Evolutionary conservation across 2,329 filamentous ascomycete genomes (phyloP).

Genomic region (Basipetospora sp.): DNA sequence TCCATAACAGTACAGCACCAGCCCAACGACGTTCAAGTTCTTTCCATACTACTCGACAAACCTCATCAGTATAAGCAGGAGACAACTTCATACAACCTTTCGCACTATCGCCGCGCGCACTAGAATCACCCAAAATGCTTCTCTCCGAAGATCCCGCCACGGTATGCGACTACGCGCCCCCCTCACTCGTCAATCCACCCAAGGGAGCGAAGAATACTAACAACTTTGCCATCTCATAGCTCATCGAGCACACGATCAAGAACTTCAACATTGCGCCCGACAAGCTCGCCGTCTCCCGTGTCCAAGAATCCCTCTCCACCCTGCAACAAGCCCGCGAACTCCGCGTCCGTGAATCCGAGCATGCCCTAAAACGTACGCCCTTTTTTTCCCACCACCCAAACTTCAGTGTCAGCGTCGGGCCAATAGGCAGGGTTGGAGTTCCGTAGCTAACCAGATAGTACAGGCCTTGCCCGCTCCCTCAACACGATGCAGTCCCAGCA

Average conservation of each 20-base stretch:
- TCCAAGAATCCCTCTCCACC: conserved; percentile 67
- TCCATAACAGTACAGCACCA: too few species aligned
- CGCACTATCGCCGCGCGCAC: too few species aligned
- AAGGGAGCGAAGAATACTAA: not conserved
- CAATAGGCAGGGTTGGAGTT: conserved; percentile 7
- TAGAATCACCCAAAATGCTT: conserved; percentile 74
- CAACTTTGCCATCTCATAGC: conserved; percentile 30
- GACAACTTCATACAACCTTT: too few species aligned
- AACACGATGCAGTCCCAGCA: conserved; percentile 62
- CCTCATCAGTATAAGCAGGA: too few species aligned
- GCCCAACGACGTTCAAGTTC: too few species aligned
- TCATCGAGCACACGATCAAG: conserved; percentile 78
- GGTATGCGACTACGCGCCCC: too few species aligned
- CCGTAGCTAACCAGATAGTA: not conserved
- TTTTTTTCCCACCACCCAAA: conserved; percentile 6
- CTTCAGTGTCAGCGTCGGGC: conserved; percentile 12
- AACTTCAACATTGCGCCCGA: conserved; percentile 94
- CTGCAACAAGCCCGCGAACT: conserved; percentile 74
- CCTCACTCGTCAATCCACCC: too few species aligned
- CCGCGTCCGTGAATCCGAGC: conserved; percentile 56
- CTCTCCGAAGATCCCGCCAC: conserved; percentile 85
- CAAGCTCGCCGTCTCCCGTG: conserved; percentile 67
- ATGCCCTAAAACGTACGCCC: conserved; percentile 44
- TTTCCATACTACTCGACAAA: too few species aligned
- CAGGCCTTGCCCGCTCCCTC: conserved; percentile 58